Evolutionary conservation across 805 yeast species (phyloP).

Genomic region (Candida qinlingensis): DNA sequence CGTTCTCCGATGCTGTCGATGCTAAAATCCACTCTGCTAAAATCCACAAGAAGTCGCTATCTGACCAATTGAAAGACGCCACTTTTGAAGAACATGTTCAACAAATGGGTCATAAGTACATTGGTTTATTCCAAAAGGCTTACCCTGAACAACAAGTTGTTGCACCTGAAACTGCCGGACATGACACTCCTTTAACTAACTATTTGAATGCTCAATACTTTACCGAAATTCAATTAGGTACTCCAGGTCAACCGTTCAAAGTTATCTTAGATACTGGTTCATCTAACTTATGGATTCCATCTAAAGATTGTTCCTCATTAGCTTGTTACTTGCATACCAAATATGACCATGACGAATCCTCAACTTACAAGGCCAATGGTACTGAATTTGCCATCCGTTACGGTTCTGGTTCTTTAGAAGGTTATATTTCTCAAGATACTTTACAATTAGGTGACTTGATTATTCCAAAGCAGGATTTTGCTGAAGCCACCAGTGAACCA

Average conservation of each 20-base stretch:
- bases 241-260: constrained; percentile 91
- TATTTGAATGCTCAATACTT: constrained; percentile 95
- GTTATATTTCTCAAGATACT: constrained; percentile 84
- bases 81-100: constrained; percentile 48
- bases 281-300: constrained; percentile 95
- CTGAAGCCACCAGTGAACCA: constrained; percentile 96
- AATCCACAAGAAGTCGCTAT: constrained; percentile 53
- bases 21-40: constrained; percentile 52
- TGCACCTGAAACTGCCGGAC: constrained; percentile 34
- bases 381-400: constrained; percentile 79
- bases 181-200: constrained; percentile 83
- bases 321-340: constrained; percentile 94
- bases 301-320: constrained; percentile 80
- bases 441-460: constrained; percentile 76
- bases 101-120: constrained; percentile 58
- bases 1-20: constrained; percentile 39
- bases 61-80: constrained; percentile 48
- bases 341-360: constrained; percentile 79
- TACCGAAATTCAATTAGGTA: constrained; percentile 86
- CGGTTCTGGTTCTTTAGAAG: constrained; percentile 91
- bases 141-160: constrained; percentile 33
- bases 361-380: constrained; percentile 84
- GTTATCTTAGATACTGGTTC: constrained; percentile 96
- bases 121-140: constrained; percentile 41
- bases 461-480: constrained; percentile 88